Percentiles rank a stretch among this genome's conserved stretches.
phyloP scores from a whole-genome alignment of 2,329 filamentous ascomycete species.

The Cladophialophora psammophila region DNA sequence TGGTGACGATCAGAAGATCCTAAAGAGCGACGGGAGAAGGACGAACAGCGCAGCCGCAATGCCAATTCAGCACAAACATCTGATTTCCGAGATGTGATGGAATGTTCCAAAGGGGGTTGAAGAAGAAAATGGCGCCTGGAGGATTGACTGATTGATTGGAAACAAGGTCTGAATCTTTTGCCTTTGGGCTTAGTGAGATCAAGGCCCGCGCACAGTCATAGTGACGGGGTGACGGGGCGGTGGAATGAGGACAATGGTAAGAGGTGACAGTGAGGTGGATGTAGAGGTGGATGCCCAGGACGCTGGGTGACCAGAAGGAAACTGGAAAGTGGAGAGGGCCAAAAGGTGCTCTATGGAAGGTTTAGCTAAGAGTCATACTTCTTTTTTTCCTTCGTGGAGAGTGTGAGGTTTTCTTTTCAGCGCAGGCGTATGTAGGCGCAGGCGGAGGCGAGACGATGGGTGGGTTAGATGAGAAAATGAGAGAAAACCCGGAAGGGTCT shows the following conservation, averaged over 20 bases:
- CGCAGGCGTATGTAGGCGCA: not conserved
- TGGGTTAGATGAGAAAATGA: constrained; percentile 9
- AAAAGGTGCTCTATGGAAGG: constrained; percentile 17
- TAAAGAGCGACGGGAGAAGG: constrained; percentile 28
- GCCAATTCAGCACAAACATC: constrained; percentile 27
- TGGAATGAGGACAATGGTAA: constrained; percentile 17
- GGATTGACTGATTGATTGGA: not conserved
- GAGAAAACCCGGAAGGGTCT: constrained; percentile 6
- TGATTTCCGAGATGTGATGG: constrained; percentile 4
- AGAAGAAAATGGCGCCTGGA: constrained; percentile 5
- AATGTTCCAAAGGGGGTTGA: constrained; percentile 10
- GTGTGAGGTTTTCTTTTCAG: constrained; percentile 7
- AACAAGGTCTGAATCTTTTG: constrained; percentile 5
- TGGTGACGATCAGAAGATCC: constrained; percentile 10
- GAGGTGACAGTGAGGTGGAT: constrained; percentile 26
- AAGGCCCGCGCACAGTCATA: constrained; percentile 35
- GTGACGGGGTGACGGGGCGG: constrained; percentile 17
- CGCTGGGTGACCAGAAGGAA: constrained; percentile 22
- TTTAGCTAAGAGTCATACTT: constrained; percentile 37
- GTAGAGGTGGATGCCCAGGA: constrained; percentile 12
- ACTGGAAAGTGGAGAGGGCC: constrained; percentile 29
- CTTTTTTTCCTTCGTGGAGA: not conserved
- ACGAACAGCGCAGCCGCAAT: constrained; percentile 18
- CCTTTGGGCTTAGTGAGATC: constrained; percentile 32
- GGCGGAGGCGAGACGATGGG: constrained; percentile 28